Conservation (phyloP, 2,329 filamentous ascomycete species). For the Metarhizium brunneum region DNA sequence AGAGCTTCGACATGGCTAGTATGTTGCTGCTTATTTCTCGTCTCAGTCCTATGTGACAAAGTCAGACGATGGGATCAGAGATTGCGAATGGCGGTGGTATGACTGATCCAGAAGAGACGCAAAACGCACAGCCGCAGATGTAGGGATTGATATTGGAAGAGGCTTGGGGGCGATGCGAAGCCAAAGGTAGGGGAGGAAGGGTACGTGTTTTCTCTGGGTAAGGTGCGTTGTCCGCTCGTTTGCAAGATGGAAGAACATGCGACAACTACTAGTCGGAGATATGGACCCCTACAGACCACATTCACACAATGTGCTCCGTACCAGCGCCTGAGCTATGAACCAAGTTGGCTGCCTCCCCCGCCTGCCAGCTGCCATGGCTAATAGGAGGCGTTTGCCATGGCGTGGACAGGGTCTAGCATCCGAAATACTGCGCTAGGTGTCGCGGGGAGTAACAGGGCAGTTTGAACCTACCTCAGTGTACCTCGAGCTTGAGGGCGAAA, state of each 20-base stretch:
- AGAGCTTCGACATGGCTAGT: constrained; percentile 76
- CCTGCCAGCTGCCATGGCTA: background rate
- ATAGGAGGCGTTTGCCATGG: constrained; percentile 1
- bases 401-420: background rate
- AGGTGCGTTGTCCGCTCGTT: background rate
- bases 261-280: constrained; percentile 4
- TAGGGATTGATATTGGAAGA: constrained; percentile 6
- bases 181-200: constrained; percentile 1
- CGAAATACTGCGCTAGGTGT: background rate
- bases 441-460: background rate
- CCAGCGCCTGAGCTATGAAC: constrained; percentile 4
- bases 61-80: background rate
- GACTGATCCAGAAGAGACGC: background rate
- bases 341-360: constrained; percentile 1
- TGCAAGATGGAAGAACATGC: constrained; percentile 3
- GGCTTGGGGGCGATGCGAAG: constrained; percentile 1
- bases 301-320: background rate
- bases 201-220: background rate
- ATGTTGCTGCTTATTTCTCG: constrained; percentile 3
- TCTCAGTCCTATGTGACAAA: constrained; percentile 2
- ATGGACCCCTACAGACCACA: constrained; percentile 3
- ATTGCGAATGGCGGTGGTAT: background rate
- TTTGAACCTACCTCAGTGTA: background rate
- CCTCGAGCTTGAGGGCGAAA: background rate
- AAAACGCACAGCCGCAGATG: constrained; percentile 1